A percentile compares a stretch with the other conserved stretches of the same genome.
These are phyloP conservation scores for Volutella citrinella DNA, from an alignment of 2,329 filamentous ascomycete species.

Conservation along the genomic window DNA sequence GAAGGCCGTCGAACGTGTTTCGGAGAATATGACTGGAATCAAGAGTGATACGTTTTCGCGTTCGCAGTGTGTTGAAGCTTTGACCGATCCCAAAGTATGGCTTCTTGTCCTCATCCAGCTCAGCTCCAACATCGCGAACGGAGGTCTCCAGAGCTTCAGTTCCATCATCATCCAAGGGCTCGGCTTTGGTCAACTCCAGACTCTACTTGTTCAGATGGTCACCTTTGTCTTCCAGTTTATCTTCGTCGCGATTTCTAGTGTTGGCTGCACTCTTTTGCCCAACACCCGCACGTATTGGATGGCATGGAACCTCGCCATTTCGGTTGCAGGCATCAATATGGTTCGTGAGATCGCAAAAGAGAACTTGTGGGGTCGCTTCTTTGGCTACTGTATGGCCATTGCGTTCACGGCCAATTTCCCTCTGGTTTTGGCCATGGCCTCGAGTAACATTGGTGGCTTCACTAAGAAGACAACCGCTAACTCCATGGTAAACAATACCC, in stretches of 20 bases:
- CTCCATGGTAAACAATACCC: conserved; percentile 47
- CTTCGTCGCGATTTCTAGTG: conserved; percentile 21
- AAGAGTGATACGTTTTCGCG: conserved; percentile 27
- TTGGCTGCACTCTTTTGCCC: conserved; percentile 17
- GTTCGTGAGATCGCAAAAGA: conserved; percentile 17
- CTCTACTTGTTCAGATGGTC: conserved; percentile 8
- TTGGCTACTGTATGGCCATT: conserved; percentile 50
- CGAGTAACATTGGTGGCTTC: conserved; percentile 58
- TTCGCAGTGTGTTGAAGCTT: conserved; percentile 19
- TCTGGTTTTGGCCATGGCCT: conserved; percentile 54
- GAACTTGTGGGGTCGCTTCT: conserved; percentile 22
- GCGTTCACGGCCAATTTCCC: conserved; percentile 40
- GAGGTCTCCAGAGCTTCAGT: conserved; percentile 23
- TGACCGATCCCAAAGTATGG: conserved; percentile 25
- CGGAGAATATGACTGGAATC: conserved; percentile 33
- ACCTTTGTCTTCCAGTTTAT: conserved; percentile 19
- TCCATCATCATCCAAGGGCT: conserved; percentile 23
- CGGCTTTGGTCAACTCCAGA: conserved; percentile 20
- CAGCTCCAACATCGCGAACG: conserved; percentile 27
- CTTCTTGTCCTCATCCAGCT: conserved; percentile 24
- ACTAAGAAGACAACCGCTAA: conserved; percentile 61
- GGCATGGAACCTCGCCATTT: conserved; percentile 14
- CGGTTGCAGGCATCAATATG: conserved; percentile 20
- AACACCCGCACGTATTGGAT: conserved; percentile 27
- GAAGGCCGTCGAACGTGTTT: conserved; percentile 29